Percentiles rank a stretch among this genome's conserved stretches.
These are phyloP conservation scores for Astragalus membranaceus DNA, from an alignment of 306 rosid genomes.

Conservation along the genomic window DNA sequence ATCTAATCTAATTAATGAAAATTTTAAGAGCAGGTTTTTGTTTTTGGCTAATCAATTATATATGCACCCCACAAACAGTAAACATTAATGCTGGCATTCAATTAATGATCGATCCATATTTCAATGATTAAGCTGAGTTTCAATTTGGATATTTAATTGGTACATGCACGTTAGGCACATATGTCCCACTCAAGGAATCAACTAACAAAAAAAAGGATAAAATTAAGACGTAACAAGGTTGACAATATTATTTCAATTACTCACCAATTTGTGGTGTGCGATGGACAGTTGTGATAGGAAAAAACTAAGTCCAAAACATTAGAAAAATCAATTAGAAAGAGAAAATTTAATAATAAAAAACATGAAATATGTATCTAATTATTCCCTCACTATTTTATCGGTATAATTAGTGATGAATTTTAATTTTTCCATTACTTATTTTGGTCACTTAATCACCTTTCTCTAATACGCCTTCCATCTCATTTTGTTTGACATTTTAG, in stretches of 20 bases:
- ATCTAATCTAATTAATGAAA: background rate
- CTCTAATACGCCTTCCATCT: too few relatives aligned
- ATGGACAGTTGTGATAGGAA: conserved; percentile 19
- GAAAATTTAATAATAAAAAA: too few relatives aligned
- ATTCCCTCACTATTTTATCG: too few relatives aligned
- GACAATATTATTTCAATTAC: background rate
- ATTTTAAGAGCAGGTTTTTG: background rate
- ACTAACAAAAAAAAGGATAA: background rate
- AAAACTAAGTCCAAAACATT: background rate
- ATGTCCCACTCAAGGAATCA: conserved; percentile 23
- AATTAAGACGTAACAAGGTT: background rate
- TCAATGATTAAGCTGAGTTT: conserved; percentile 34
- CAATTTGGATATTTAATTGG: conserved; percentile 19
- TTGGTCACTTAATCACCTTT: too few relatives aligned
- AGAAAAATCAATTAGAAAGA: background rate
- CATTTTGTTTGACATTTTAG: too few relatives aligned
- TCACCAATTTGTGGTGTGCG: background rate
- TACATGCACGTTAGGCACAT: conserved; percentile 33
- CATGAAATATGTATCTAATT: too few relatives aligned
- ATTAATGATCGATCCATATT: conserved; percentile 19
- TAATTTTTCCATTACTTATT: too few relatives aligned
- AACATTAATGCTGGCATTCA: conserved; percentile 21
- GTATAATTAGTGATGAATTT: too few relatives aligned
- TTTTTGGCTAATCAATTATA: background rate
- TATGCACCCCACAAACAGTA: background rate